Conservation (phyloP, 257 asterid species). For the Rubia yunnanensis region DNA sequence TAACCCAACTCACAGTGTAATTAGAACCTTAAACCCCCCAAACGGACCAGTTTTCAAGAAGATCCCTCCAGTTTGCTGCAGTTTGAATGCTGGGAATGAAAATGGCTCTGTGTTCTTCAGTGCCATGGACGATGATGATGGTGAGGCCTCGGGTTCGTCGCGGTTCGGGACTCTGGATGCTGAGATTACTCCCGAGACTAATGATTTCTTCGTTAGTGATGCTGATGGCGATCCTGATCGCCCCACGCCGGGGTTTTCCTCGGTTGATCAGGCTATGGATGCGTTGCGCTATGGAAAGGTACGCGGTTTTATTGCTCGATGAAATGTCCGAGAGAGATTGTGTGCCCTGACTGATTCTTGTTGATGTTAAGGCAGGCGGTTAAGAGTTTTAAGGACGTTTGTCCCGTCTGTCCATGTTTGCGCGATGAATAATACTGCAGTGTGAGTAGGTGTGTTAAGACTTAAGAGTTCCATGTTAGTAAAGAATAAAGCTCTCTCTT, state of each 20-base stretch:
- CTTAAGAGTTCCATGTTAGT: no score
- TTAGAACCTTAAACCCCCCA: constrained; percentile 10
- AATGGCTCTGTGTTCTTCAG: constrained; percentile 32
- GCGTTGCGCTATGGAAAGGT: constrained; percentile 62
- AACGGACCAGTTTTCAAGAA: constrained; percentile 15
- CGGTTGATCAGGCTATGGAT: constrained; percentile 54
- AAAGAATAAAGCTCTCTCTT: no score
- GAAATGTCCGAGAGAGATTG: neutral
- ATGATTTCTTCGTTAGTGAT: constrained; percentile 81
- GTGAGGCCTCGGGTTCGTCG: constrained; percentile 21
- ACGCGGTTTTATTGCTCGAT: neutral
- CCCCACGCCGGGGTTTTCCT: constrained; percentile 62
- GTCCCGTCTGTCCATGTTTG: no score
- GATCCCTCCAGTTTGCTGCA: constrained; percentile 17
- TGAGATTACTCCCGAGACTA: constrained; percentile 57
- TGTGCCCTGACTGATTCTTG: no score
- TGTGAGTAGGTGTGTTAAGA: no score
- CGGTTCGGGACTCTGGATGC: constrained; percentile 40
- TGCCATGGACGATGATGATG: neutral
- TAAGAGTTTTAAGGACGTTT: no score
- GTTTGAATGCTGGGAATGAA: constrained; percentile 15
- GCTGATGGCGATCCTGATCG: constrained; percentile 90
- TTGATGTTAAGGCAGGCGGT: no score
- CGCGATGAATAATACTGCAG: no score
- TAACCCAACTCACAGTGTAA: constrained; percentile 5